These are phyloP conservation scores for Mycosarcoma mackinlayi DNA, from an alignment of 1,284 basidiomycete species.

Conservation along the genomic window DNA sequence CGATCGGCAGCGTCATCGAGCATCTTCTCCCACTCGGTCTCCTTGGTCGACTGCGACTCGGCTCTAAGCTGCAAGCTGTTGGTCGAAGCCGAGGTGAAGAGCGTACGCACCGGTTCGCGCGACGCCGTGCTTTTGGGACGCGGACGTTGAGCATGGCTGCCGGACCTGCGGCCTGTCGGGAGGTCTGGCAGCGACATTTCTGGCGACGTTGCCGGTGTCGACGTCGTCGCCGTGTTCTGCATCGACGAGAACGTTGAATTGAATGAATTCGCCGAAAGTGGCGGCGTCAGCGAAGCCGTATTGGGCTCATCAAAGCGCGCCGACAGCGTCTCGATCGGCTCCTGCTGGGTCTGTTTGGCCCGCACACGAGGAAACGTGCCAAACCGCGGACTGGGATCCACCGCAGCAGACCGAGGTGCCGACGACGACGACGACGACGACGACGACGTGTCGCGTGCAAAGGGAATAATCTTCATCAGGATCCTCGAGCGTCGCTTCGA, in stretches of 20 bases:
- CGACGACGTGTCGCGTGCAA: slow-evolving; percentile 10
- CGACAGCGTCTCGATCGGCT: slow-evolving; percentile 18
- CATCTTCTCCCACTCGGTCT: slow-evolving; percentile 29
- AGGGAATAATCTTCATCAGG: slow-evolving; percentile 49
- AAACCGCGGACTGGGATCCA: slow-evolving; percentile 1
- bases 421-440: no score
- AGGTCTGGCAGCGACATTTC: slow-evolving; percentile 6
- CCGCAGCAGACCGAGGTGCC: background rate
- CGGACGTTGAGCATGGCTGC: slow-evolving; percentile 6
- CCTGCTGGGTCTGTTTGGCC: slow-evolving; percentile 3
- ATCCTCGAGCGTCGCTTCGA: slow-evolving; percentile 24
- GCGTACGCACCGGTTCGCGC: slow-evolving; percentile 15
- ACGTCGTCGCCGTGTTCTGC: background rate
- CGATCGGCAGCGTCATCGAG: slow-evolving; percentile 21
- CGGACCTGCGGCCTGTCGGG: slow-evolving; percentile 3
- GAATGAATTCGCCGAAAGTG: slow-evolving; percentile 13
- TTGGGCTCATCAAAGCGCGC: slow-evolving; percentile 13
- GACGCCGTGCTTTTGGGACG: slow-evolving; percentile 2
- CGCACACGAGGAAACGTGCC: slow-evolving; percentile 28
- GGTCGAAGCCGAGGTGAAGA: slow-evolving; percentile 11
- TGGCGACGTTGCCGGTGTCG: slow-evolving; percentile 23
- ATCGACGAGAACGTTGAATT: slow-evolving; percentile 9
- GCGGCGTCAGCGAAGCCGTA: slow-evolving; percentile 10
- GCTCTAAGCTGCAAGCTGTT: background rate
- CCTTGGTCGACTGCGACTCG: background rate